phyloP scores from a whole-genome alignment of 1,139 yeast species.

The Wickerhamomyces sp. region DNA sequence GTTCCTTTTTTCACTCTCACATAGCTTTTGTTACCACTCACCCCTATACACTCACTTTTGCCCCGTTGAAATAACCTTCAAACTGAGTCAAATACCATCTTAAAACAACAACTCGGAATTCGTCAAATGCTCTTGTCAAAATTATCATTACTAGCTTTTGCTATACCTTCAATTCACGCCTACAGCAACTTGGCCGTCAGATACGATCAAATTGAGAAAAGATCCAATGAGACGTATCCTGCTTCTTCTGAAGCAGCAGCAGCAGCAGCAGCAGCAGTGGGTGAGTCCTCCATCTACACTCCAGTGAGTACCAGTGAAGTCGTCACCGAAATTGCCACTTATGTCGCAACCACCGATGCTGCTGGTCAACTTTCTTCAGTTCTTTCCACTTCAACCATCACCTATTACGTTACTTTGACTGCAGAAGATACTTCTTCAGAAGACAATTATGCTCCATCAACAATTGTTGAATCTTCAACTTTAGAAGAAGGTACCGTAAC shows the following conservation, averaged over 20 bases:
- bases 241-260: neutral
- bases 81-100: too few species aligned
- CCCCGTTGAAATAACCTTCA: too few species aligned
- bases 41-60: slow-evolving; percentile 1
- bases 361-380: slow-evolving; percentile 29
- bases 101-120: neutral
- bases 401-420: slow-evolving; percentile 19
- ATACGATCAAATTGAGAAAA: slow-evolving; percentile 17
- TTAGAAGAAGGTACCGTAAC: slow-evolving; percentile 5
- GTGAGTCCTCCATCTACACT: slow-evolving; percentile 14
- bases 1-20: slow-evolving; percentile 15
- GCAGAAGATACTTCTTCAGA: slow-evolving; percentile 5
- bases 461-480: slow-evolving; percentile 5
- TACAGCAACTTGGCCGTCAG: slow-evolving; percentile 21
- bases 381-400: slow-evolving; percentile 26
- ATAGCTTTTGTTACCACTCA: neutral
- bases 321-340: slow-evolving; percentile 22
- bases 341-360: slow-evolving; percentile 19
- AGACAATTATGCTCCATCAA: slow-evolving; percentile 4
- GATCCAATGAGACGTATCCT: slow-evolving; percentile 14
- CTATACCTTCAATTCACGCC: slow-evolving; percentile 14
- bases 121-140: slow-evolving; percentile 11
- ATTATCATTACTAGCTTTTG: slow-evolving; percentile 12
- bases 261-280: slow-evolving; percentile 16
- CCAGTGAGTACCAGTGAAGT: slow-evolving; percentile 17